Evolutionary conservation across 495 filamentous ascomycete genomes (phyloP).

Genomic region (Penicillium paradoxum): DNA sequence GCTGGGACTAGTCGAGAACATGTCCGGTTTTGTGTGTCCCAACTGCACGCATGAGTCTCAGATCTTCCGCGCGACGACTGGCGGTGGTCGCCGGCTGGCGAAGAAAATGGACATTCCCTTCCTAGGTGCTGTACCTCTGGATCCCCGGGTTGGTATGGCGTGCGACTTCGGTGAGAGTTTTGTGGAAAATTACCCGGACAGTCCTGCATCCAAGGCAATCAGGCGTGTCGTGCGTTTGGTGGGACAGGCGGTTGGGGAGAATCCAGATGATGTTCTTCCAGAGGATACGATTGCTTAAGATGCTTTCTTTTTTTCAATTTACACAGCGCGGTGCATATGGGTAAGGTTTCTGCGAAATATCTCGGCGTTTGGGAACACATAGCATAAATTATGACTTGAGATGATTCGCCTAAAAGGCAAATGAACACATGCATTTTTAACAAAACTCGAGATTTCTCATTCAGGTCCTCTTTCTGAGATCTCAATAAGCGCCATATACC

Average conservation of each 20-base stretch:
- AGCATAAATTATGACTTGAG: conserved; percentile 1
- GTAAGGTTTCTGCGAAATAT: not conserved
- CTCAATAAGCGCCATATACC: conserved; percentile 33
- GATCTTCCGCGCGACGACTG: conserved; percentile 89
- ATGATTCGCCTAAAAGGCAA: conserved; percentile 3
- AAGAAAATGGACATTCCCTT: conserved; percentile 83
- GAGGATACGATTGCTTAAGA: conserved; percentile 28
- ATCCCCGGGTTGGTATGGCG: conserved; percentile 90
- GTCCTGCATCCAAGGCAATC: conserved; percentile 76
- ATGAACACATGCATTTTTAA: conserved; percentile 1
- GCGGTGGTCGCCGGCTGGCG: conserved; percentile 73
- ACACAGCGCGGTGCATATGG: conserved; percentile 21
- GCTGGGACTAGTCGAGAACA: conserved; percentile 92
- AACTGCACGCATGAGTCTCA: conserved; percentile 75
- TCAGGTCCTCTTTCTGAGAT: not conserved
- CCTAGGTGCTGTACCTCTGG: conserved; percentile 85
- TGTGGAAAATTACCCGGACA: conserved; percentile 88
- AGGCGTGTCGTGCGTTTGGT: conserved; percentile 69
- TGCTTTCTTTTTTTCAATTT: not conserved
- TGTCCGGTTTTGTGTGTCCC: conserved; percentile 93
- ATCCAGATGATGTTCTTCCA: conserved; percentile 40
- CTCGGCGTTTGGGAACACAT: conserved; percentile 15
- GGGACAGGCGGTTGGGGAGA: conserved; percentile 56
- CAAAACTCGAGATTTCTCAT: not conserved
- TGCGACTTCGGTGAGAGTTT: conserved; percentile 98